phyloP scores from a whole-genome alignment of 257 asterid genomes.

The Solanum infundibuliforme region DNA sequence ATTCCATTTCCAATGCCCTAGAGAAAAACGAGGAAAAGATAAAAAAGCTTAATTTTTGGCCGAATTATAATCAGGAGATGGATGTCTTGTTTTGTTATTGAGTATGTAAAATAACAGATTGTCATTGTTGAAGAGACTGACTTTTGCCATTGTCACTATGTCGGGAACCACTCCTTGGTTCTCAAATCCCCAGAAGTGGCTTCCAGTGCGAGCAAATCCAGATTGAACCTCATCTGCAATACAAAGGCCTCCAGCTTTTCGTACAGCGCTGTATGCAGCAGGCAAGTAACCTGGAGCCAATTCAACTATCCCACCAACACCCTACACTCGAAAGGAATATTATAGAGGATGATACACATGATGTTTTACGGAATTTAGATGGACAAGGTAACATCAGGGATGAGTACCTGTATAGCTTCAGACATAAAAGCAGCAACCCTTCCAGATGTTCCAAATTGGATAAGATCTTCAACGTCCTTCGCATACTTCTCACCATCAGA shows the following conservation, averaged over 20 bases:
- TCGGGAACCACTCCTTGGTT: conserved; percentile 90
- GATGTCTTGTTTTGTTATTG: not conserved
- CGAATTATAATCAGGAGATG: not conserved
- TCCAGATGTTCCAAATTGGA: conserved; percentile 82
- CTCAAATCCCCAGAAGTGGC: conserved; percentile 94
- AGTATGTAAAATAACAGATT: not conserved
- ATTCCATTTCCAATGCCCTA: conserved; percentile 97
- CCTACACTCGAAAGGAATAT: conserved; percentile 24
- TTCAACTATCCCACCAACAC: conserved; percentile 95
- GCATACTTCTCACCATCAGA: conserved; percentile 83
- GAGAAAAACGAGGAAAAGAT: not conserved
- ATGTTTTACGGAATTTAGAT: not conserved
- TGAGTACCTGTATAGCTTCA: conserved; percentile 83
- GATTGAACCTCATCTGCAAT: conserved; percentile 97
- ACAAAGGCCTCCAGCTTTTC: conserved; percentile 88
- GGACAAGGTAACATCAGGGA: not conserved
- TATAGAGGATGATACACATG: not conserved
- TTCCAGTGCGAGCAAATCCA: conserved; percentile 85
- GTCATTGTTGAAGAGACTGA: not conserved
- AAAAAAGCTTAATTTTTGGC: not conserved
- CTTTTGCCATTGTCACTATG: conserved; percentile 98
- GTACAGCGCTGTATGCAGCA: conserved; percentile 55
- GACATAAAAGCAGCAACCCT: conserved; percentile 71
- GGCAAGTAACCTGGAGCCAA: conserved; percentile 95
- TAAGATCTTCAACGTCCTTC: conserved; percentile 74